A percentile compares a stretch with the other conserved stretches of the same genome.
phyloP scores from a whole-genome alignment of 257 asterid species.

The Solanum tacnaense region DNA sequence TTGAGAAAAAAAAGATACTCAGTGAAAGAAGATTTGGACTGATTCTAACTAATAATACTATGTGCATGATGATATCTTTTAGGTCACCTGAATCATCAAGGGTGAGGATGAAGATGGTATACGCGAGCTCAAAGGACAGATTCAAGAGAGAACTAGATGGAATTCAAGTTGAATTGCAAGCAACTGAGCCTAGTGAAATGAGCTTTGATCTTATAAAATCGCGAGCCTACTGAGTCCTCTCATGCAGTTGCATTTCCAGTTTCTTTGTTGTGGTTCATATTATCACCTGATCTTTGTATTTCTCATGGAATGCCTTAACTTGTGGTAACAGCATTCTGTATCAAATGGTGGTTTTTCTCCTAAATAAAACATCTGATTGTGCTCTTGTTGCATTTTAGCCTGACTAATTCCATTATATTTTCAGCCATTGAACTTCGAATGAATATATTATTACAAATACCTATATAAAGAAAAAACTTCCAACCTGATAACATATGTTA shows the following conservation, averaged over 20 bases:
- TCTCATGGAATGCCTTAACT: not conserved
- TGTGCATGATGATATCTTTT: no score
- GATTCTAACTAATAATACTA: not conserved
- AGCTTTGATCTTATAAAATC: no score
- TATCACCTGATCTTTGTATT: not conserved
- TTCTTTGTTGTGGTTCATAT: not conserved
- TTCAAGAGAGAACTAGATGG: no score
- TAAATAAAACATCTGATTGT: not conserved
- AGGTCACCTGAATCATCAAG: no score
- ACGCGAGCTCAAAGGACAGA: no score
- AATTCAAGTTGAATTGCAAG: no score
- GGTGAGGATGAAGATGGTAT: no score
- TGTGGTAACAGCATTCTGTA: not conserved
- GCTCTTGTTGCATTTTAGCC: not conserved
- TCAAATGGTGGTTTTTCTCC: not conserved
- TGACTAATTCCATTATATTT: not conserved
- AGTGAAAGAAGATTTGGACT: not conserved
- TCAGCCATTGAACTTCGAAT: not conserved
- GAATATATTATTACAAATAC: not conserved
- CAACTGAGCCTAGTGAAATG: no score
- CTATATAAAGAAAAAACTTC: not conserved
- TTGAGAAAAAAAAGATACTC: not conserved
- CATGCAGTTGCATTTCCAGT: not conserved
- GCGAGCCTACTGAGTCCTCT: slow-evolving; percentile 10
- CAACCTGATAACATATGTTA: not conserved